A percentile compares a stretch with the other conserved stretches of the same genome.
These are phyloP conservation scores for Saccharomycopsis phalli DNA, from an alignment of 1,139 yeast genomes.

Conservation along the genomic window DNA sequence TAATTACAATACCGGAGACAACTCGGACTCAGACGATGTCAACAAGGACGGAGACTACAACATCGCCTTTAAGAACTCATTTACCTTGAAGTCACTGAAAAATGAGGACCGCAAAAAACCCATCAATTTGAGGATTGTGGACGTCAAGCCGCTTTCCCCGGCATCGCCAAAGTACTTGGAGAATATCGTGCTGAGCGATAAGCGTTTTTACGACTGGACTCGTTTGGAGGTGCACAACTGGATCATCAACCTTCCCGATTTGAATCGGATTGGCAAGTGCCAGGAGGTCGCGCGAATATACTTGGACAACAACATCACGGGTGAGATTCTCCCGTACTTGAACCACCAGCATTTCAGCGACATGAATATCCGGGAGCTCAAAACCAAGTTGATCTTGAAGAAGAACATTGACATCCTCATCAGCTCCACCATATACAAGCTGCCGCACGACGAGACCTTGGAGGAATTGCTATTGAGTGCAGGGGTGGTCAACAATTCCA, in stretches of 20 bases:
- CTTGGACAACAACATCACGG: constrained; percentile 20
- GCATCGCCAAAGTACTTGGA: constrained; percentile 17
- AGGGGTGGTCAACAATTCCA: constrained; percentile 1
- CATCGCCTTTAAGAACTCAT: constrained; percentile 18
- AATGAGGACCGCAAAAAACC: constrained; percentile 2
- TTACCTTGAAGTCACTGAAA: constrained; percentile 10
- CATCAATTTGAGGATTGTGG: constrained; percentile 1
- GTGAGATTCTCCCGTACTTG: constrained; percentile 18
- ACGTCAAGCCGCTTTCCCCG: constrained; percentile 11
- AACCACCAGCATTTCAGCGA: constrained; percentile 14
- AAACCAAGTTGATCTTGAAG: constrained; percentile 14
- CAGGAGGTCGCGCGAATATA: constrained; percentile 17
- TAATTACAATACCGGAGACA: constrained; percentile 4
- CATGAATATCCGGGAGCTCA: constrained; percentile 19
- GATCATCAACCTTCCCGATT: constrained; percentile 17
- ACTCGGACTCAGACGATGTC: constrained; percentile 1
- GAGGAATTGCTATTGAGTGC: constrained; percentile 13
- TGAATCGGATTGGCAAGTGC: constrained; percentile 15
- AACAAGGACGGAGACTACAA: constrained; percentile 10
- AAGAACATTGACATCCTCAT: constrained; percentile 16
- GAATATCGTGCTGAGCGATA: constrained; percentile 9
- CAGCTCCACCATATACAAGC: constrained; percentile 8
- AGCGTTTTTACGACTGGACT: constrained; percentile 18
- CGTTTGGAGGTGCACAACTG: constrained; percentile 20
- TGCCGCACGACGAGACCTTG: constrained; percentile 11